A percentile compares a stretch with the other conserved stretches of the same genome.
These are phyloP conservation scores for Coelastrella sp. DNA, from an alignment of 139 green algal genomes.

Conservation along the genomic window DNA sequence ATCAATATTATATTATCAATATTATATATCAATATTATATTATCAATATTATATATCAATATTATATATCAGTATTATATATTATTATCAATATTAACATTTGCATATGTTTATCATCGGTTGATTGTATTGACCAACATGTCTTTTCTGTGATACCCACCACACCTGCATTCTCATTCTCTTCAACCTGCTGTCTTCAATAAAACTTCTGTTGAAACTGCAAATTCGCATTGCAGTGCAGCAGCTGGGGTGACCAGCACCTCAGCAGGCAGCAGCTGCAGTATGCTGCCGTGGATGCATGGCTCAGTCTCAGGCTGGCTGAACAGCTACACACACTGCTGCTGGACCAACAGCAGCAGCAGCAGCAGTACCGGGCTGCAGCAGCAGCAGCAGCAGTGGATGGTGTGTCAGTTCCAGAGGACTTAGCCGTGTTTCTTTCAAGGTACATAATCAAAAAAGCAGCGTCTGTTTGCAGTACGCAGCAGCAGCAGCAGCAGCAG, in stretches of 20 bases:
- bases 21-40: no score
- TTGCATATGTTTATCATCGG: no score
- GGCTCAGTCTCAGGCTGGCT: neutral
- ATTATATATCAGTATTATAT: no score
- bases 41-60: no score
- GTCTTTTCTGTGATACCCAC: no score
- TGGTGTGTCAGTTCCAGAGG: neutral
- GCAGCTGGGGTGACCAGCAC: neutral
- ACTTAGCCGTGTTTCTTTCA: neutral
- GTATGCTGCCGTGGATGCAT: conserved; percentile 29
- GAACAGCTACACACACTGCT: neutral
- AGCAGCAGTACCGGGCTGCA: neutral
- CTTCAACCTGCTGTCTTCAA: no score
- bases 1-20: no score
- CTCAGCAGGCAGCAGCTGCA: neutral
- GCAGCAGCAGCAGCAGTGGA: neutral
- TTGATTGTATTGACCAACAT: no score
- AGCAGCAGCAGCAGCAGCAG: conserved; percentile 10
- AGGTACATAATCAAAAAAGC: neutral
- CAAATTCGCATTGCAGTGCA: conserved; percentile 33
- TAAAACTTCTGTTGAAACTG: no score
- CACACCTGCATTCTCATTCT: no score
- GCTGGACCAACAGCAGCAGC: neutral
- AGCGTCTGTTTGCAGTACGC: neutral
- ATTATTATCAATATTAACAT: no score